Evolutionary conservation across 495 filamentous ascomycete species (phyloP).

Genomic region (Hypoxylon perforatum): DNA sequence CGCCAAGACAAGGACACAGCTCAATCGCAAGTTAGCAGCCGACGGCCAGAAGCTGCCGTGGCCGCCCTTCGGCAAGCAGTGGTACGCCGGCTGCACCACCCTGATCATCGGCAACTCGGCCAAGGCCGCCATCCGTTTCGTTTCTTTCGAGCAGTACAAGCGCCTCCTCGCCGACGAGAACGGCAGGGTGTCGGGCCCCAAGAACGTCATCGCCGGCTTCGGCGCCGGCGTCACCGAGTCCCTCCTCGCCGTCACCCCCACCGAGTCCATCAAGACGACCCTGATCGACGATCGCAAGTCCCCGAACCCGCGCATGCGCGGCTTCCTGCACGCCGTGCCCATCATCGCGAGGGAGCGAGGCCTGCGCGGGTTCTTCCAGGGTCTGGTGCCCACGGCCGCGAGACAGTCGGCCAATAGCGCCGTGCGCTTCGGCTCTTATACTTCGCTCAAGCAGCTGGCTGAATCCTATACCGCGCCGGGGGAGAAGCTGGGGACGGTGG

Average conservation of each 20-base stretch:
- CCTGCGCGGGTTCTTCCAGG: constrained; percentile 92
- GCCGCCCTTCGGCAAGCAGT: constrained; percentile 92
- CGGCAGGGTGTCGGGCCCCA: constrained; percentile 89
- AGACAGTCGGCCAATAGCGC: constrained; percentile 95
- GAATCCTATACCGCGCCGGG: constrained; percentile 92
- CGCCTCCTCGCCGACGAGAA: constrained; percentile 81
- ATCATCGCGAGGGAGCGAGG: constrained; percentile 90
- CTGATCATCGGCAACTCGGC: constrained; percentile 95
- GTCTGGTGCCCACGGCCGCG: constrained; percentile 93
- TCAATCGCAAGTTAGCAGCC: constrained; percentile 84
- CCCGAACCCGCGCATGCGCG: constrained; percentile 83
- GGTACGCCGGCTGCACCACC: constrained; percentile 98
- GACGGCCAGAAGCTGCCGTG: constrained; percentile 90
- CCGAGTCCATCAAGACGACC: constrained; percentile 97
- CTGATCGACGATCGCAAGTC: constrained; percentile 97
- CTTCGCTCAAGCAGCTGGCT: constrained; percentile 87
- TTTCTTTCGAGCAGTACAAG: constrained; percentile 95
- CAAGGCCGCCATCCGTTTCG: constrained; percentile 96
- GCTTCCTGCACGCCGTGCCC: constrained; percentile 89
- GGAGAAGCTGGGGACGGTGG: constrained; percentile 89
- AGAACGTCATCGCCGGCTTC: constrained; percentile 92
- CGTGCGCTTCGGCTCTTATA: constrained; percentile 89
- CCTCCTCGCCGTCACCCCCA: constrained; percentile 91
- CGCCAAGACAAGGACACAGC: constrained; percentile 93
- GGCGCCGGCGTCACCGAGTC: constrained; percentile 95